Evolutionary conservation across 495 filamentous ascomycete genomes (phyloP).

Genomic region (Aspergillus coremiiformis): DNA sequence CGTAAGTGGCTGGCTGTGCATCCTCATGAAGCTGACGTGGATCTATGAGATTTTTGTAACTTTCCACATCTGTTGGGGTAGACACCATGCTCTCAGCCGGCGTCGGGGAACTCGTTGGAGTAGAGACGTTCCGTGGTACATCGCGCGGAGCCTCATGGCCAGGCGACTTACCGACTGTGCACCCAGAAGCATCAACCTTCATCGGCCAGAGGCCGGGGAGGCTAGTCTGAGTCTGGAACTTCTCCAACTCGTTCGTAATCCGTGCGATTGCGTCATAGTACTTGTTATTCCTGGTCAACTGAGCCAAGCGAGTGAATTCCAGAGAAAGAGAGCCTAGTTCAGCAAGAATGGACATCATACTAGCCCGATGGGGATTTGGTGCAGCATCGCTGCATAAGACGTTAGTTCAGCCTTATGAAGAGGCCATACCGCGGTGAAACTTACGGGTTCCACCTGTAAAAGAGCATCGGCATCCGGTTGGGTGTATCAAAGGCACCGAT

Average conservation of each 20-base stretch:
- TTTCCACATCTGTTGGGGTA: constrained; percentile 22
- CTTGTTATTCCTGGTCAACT: constrained; percentile 75
- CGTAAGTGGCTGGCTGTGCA: constrained; percentile 24
- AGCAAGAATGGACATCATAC: constrained; percentile 57
- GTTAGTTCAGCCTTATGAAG: constrained; percentile 3
- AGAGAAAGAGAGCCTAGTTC: constrained; percentile 88
- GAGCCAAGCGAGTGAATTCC: constrained; percentile 90
- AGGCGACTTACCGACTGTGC: constrained; percentile 29
- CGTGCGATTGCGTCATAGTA: constrained; percentile 96
- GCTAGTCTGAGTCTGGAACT: constrained; percentile 64
- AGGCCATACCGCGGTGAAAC: constrained; percentile 18
- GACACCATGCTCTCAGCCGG: constrained; percentile 13
- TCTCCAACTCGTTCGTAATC: constrained; percentile 79
- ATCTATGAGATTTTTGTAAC: constrained; percentile 19
- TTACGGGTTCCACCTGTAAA: constrained; percentile 77
- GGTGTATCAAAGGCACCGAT: constrained; percentile 94
- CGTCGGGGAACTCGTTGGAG: neutral
- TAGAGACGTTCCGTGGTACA: neutral
- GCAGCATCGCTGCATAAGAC: constrained; percentile 41
- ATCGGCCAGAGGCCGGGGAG: constrained; percentile 82
- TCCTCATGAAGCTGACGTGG: constrained; percentile 17
- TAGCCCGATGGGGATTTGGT: constrained; percentile 58
- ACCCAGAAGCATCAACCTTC: constrained; percentile 70
- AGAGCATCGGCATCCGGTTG: constrained; percentile 87
- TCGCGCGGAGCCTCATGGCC: constrained; percentile 6